Evolutionary conservation across 2,329 filamentous ascomycete species (phyloP).

Genomic region (Fusarium agapanthi): DNA sequence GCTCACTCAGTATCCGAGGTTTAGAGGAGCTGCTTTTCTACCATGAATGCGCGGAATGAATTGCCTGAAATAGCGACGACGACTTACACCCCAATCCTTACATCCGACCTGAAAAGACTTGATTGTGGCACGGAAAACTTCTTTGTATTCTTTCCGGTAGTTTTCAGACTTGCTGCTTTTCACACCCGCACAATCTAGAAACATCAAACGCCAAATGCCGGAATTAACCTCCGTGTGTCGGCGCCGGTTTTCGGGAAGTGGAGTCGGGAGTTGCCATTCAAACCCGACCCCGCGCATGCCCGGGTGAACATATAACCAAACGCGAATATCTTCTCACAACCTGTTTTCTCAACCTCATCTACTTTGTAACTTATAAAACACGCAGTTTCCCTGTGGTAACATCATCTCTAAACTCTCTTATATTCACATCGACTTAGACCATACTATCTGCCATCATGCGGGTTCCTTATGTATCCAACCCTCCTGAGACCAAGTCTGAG

Average conservation of each 20-base stretch:
- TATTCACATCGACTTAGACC: conserved; percentile 12
- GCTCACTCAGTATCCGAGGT: neutral
- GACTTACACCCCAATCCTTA: neutral
- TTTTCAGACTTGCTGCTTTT: neutral
- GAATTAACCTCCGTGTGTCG: conserved; percentile 25
- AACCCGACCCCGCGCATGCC: conserved; percentile 38
- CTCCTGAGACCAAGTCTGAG: conserved; percentile 53
- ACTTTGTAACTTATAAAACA: neutral
- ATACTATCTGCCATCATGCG: conserved; percentile 60
- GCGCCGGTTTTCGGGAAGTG: conserved; percentile 41
- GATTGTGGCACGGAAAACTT: no score
- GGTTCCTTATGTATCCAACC: conserved; percentile 70
- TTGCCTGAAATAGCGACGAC: no score
- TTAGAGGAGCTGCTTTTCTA: neutral
- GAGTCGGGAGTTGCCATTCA: conserved; percentile 39
- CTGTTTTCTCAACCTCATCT: neutral
- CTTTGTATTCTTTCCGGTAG: neutral
- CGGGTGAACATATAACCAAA: conserved; percentile 44
- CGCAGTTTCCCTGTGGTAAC: neutral
- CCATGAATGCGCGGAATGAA: neutral
- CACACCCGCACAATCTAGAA: neutral
- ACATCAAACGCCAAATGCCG: conserved; percentile 7
- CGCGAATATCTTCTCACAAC: neutral
- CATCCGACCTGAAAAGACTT: no score
- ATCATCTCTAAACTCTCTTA: neutral